phyloP scores from a whole-genome alignment of 768 basidiomycete species.

The Psilocybe tampanensis region DNA sequence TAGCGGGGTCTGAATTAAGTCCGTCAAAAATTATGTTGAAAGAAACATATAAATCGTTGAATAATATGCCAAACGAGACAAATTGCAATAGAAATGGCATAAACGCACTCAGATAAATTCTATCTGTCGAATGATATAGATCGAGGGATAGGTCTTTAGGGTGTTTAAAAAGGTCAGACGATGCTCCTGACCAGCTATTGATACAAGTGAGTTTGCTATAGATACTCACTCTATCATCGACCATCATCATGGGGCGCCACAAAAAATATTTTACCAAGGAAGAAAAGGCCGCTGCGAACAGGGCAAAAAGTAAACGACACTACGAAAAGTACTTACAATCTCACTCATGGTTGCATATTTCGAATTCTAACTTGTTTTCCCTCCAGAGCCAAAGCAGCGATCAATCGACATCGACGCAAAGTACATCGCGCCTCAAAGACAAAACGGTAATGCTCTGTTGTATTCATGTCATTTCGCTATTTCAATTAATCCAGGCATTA shows the following conservation, averaged over 20 bases:
- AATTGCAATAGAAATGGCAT: background rate
- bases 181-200: background rate
- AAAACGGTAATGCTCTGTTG: too few species aligned
- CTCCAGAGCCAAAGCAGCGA: too few species aligned
- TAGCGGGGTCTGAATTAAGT: background rate
- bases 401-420: too few species aligned
- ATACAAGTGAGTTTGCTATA: background rate
- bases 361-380: too few species aligned
- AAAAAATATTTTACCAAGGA: constrained; percentile 17
- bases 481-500: too few species aligned
- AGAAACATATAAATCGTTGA: background rate
- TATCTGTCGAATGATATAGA: background rate
- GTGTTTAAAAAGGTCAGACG: background rate
- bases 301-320: constrained; percentile 17
- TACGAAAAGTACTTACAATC: constrained; percentile 17
- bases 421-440: too few species aligned
- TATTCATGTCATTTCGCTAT: too few species aligned
- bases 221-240: constrained; percentile 16
- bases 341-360: too few species aligned
- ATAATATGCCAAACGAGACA: background rate
- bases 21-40: background rate
- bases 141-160: background rate
- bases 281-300: constrained; percentile 17
- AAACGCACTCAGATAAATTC: background rate
- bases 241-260: constrained; percentile 15